Evolutionary conservation across 148 eudicot species (phyloP).

Genomic region (Rhododendron ferrugineum): DNA sequence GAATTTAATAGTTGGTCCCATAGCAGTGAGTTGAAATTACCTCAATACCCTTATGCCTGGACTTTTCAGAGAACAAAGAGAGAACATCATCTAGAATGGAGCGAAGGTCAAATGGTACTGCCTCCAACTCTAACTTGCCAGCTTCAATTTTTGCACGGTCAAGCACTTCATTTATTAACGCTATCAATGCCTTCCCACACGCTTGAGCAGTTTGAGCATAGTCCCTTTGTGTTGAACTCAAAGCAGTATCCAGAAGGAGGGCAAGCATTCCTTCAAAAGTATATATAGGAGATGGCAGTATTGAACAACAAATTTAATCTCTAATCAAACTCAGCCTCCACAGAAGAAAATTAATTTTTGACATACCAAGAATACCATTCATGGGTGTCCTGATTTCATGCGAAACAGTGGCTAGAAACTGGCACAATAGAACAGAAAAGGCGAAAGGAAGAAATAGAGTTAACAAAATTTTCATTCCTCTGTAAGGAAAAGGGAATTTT

Average conservation of each 20-base stretch:
- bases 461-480: not conserved
- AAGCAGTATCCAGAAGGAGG: conserved; percentile 54
- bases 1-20: not conserved
- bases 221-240: conserved; percentile 65
- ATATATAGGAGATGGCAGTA: not conserved
- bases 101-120: conserved; percentile 62
- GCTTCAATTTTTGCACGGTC: conserved; percentile 76
- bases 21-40: conserved; percentile 17
- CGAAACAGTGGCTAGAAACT: conserved; percentile 76
- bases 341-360: not conserved
- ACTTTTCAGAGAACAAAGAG: conserved; percentile 68
- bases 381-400: conserved; percentile 80
- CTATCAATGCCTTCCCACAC: conserved; percentile 62
- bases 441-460: not conserved
- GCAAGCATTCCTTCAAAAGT: conserved; percentile 59
- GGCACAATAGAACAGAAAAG: conserved; percentile 13
- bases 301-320: not conserved
- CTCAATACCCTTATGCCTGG: conserved; percentile 63
- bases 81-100: conserved; percentile 64
- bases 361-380: conserved; percentile 67
- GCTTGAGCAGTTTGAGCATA: conserved; percentile 77
- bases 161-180: conserved; percentile 72
- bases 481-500: not conserved
- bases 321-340: not conserved
- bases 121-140: conserved; percentile 62